Percentiles rank a stretch among this genome's conserved stretches.
Evolutionary conservation across 2,329 filamentous ascomycete genomes (phyloP).

Genomic region (Apiospora koreana): DNA sequence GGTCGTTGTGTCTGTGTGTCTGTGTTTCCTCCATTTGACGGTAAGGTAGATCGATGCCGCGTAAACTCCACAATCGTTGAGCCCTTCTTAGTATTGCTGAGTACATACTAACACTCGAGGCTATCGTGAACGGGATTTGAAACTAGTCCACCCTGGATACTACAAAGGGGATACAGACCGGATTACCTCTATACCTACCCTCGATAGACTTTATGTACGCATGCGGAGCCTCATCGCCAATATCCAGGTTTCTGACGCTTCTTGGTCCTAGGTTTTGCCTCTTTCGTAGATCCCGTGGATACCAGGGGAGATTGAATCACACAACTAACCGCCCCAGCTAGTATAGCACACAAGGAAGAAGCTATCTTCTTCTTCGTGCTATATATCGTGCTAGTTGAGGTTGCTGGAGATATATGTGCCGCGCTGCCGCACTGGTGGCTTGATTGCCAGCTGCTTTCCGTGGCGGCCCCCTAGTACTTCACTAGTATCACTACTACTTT

Average conservation of each 20-base stretch:
- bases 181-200: background rate
- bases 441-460: background rate
- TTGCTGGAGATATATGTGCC: background rate
- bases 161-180: background rate
- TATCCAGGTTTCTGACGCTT: background rate
- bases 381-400: background rate
- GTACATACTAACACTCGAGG: background rate
- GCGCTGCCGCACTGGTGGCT: background rate
- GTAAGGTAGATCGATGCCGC: background rate
- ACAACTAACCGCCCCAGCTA: background rate
- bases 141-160: background rate
- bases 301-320: background rate
- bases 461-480: background rate
- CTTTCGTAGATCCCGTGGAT: background rate
- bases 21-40: background rate
- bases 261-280: background rate
- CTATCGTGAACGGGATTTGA: background rate
- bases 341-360: background rate
- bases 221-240: background rate
- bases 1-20: no score
- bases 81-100: background rate
- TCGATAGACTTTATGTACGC: background rate
- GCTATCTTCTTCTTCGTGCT: background rate
- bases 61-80: no score
- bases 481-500: background rate